Conservation (phyloP, 805 yeast species). For the Kockiozyma suomiensis region DNA sequence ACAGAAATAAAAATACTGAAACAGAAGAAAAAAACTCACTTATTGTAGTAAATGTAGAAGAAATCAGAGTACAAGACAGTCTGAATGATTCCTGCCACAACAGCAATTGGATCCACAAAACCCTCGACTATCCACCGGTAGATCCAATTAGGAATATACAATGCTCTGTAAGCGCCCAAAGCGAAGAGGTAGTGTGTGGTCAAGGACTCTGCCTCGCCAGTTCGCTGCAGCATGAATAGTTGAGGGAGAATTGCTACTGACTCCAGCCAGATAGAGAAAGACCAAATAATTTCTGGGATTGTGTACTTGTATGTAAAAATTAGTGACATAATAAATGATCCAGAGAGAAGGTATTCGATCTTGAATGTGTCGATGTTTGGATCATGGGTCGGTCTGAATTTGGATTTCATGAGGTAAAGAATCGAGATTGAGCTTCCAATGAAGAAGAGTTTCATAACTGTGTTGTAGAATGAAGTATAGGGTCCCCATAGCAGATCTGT, state of each 20-base stretch:
- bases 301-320: constrained; percentile 69
- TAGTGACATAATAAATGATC: constrained; percentile 59
- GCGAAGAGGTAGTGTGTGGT: constrained; percentile 94
- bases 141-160: constrained; percentile 93
- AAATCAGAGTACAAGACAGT: constrained; percentile 90
- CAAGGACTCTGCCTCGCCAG: constrained; percentile 84
- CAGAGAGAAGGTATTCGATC: constrained; percentile 67
- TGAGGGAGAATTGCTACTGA: constrained; percentile 92
- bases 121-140: constrained; percentile 63
- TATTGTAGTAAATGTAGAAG: constrained; percentile 83
- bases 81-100: constrained; percentile 81
- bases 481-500: constrained; percentile 50
- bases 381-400: constrained; percentile 59
- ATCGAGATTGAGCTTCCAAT: constrained; percentile 75
- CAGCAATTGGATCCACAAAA: constrained; percentile 63
- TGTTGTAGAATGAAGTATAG: constrained; percentile 63
- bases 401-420: constrained; percentile 65
- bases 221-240: constrained; percentile 81
- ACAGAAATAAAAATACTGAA: neutral
- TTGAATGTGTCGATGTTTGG: constrained; percentile 75
- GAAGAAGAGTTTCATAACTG: constrained; percentile 79
- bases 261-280: constrained; percentile 91
- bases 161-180: constrained; percentile 82
- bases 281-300: constrained; percentile 68
- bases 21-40: constrained; percentile 33